Evolutionary conservation across 148 eudicot genomes (phyloP).

Genomic region (Vaccinium myrtillus): DNA sequence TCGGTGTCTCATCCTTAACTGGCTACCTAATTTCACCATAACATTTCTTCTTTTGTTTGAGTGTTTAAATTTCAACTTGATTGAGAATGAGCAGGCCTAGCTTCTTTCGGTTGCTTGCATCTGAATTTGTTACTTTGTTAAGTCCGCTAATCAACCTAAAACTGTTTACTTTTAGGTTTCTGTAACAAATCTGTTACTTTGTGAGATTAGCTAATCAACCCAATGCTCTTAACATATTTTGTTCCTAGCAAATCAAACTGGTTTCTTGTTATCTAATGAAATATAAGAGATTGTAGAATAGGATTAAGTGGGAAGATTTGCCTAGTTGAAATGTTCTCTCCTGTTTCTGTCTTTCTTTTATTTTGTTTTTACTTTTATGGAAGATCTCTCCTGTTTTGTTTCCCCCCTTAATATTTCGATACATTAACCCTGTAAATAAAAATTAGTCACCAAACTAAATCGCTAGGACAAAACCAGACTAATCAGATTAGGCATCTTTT

Average conservation of each 20-base stretch:
- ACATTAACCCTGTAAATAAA: neutral
- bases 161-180: neutral
- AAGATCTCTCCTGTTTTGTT: neutral
- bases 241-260: too few relatives aligned
- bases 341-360: neutral
- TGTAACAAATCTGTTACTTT: neutral
- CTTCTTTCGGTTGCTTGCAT: too few relatives aligned
- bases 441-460: neutral
- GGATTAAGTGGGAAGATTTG: neutral
- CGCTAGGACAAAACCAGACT: neutral
- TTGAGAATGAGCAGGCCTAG: too few relatives aligned
- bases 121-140: neutral
- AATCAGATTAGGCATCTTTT: neutral
- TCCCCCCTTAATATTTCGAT: neutral
- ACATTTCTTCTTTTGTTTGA: neutral
- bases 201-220: too few relatives aligned
- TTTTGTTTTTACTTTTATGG: neutral
- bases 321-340: neutral
- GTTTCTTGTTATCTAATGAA: neutral
- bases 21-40: neutral
- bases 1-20: neutral
- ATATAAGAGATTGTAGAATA: neutral
- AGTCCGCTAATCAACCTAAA: neutral
- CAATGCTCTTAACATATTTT: too few relatives aligned
- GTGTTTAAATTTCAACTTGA: neutral